Base-by-base conservation (phyloP, 331 rosid genomes). In the Quercus lobata region DNA sequence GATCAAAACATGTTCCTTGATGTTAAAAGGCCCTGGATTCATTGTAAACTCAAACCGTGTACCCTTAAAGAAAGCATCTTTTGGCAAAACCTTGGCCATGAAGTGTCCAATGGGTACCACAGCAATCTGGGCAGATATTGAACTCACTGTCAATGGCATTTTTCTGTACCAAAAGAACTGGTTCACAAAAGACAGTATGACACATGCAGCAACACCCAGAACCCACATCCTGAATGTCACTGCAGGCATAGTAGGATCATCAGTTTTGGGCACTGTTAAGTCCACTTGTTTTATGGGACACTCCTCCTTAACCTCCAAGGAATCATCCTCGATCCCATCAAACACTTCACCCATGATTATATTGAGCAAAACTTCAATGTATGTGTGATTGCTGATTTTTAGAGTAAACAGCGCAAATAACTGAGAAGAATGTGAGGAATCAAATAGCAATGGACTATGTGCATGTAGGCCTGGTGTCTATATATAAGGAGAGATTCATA, bases 221-320 rank as follows among this genome's bases (percentile, higher is more conserved):
- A 90, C 87, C 97, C 96, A 94, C 97, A 90, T 92, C 82, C 98
- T 84, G 82, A 94, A 94, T 21, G 98, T 94, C n/a, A 85, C 71
- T 35, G 82, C 81, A 10, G 92, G 94, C 76, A 90, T 34, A 49
- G 74, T 78, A 7, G 94, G 89, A 30, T 94, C 97, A 57, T 94
- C 97, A 1, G 93, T 92, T 72, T 90, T 94, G 0, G 96, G 92
- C 58, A 94, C 97, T 0, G 96, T 94, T 9, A 94, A 75, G 9
- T 89, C 97, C 15, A 92, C 98, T 71, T 94, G 92, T 54, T 82
- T 82, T 11, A 94, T 69, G 4, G 86, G 72, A 34, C 93, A 82
- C 18, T 85, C 89, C 14, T 89, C 92, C 7, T 76, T 57, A 12
- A 72, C 71, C 54, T 77, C 77, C 27, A 24, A 15, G 10, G 22